Percentiles rank a stretch among this genome's conserved stretches.
phyloP scores from a whole-genome alignment of 2,329 filamentous ascomycete species.

The Fusarium oxysporum region DNA sequence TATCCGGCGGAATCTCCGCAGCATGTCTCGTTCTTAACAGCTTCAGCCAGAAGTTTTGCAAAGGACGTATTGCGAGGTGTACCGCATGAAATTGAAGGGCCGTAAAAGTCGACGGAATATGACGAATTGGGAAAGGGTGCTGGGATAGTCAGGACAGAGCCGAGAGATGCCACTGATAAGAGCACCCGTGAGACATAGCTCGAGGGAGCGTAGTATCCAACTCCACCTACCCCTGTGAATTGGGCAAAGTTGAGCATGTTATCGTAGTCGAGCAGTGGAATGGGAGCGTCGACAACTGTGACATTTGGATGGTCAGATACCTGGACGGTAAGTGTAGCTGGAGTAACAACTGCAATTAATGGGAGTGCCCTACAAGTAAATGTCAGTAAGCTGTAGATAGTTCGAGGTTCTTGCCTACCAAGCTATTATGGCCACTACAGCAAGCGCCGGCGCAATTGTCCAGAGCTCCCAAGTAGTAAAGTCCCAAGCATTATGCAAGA shows the following conservation, averaged over 20 bases:
- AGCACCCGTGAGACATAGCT: background rate
- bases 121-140: slow-evolving; percentile 18
- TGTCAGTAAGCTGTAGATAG: rapidly evolving
- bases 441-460: background rate
- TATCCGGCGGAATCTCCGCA: background rate
- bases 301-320: background rate
- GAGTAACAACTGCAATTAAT: background rate
- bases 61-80: background rate
- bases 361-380: rapidly evolving
- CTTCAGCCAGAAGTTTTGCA: background rate
- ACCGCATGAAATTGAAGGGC: background rate
- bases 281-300: background rate
- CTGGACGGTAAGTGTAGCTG: rapidly evolving
- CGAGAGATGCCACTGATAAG: background rate
- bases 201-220: background rate
- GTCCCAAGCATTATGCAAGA: background rate
- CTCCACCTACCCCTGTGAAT: background rate
- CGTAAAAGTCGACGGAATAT: slow-evolving; percentile 1
- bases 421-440: background rate
- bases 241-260: background rate
- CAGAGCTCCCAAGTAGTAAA: slow-evolving; percentile 5
- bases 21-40: background rate
- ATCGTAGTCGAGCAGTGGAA: background rate
- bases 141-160: background rate
- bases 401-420: background rate